phyloP scores from a whole-genome alignment of 1,284 basidiomycete genomes.

The Blastosporella zonata region DNA sequence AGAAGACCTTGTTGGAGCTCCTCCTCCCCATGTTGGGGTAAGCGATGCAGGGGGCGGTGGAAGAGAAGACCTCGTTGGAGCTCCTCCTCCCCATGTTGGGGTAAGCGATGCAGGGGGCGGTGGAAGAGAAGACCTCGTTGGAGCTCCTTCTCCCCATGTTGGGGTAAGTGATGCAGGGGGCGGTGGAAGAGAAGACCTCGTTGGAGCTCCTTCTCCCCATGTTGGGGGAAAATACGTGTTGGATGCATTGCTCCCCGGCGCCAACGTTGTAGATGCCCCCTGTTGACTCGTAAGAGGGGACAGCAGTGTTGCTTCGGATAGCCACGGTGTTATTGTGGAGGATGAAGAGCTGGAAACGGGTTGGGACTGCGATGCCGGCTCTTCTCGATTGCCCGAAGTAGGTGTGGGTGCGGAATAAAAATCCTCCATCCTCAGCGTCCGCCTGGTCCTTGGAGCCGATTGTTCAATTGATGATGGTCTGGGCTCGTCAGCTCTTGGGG shows the following conservation, averaged over 20 bases:
- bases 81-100: neutral
- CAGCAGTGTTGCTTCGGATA: neutral
- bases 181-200: no score
- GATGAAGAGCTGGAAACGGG: neutral
- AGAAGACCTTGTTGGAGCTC: neutral
- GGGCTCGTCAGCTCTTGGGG: no score
- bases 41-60: neutral
- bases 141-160: no score
- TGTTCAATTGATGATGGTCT: no score
- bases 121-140: no score
- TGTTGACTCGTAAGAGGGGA: neutral
- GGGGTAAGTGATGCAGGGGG: no score
- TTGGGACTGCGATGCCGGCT: neutral
- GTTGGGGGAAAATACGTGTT: no score
- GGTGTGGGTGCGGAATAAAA: conserved; percentile 1
- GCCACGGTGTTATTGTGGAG: neutral
- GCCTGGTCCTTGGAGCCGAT: no score
- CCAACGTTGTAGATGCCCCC: no score
- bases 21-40: neutral
- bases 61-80: neutral
- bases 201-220: no score
- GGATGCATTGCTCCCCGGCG: no score
- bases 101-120: neutral
- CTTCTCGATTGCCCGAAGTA: neutral
- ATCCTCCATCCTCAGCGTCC: conserved; percentile 5